A percentile compares a stretch with the other conserved stretches of the same genome.
Evolutionary conservation across 768 basidiomycete genomes (phyloP).

Genomic region (Coprinopsis marcescibilis): DNA sequence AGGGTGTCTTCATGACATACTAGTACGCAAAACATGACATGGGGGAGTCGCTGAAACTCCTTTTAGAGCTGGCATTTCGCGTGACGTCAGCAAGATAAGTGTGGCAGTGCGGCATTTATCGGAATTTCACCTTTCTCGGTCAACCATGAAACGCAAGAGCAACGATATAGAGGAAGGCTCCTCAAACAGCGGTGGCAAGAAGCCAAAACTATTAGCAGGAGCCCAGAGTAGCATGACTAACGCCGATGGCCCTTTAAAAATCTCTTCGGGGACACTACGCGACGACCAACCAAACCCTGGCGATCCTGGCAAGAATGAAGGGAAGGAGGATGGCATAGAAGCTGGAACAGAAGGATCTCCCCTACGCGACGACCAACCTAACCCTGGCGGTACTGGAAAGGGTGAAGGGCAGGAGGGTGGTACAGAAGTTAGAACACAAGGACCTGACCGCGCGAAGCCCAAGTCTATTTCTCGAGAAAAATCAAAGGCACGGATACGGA

Average conservation of each 20-base stretch:
- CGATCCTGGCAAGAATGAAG: neutral
- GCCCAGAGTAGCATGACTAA: neutral
- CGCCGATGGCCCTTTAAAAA: neutral
- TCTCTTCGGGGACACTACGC: neutral
- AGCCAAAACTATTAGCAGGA: neutral
- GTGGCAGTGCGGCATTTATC: too few species aligned
- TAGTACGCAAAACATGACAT: too few species aligned
- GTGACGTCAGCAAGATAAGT: too few species aligned
- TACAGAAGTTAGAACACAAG: too few species aligned
- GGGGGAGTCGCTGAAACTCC: too few species aligned
- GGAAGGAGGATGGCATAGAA: neutral
- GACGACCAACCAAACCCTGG: neutral
- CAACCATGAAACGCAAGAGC: constrained; percentile 10
- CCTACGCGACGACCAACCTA: too few species aligned
- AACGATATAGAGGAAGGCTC: neutral
- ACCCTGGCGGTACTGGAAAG: neutral
- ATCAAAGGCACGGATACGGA: constrained; percentile 38
- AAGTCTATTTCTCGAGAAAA: neutral
- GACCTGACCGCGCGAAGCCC: too few species aligned
- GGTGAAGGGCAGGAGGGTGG: too few species aligned
- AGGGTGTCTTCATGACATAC: too few species aligned
- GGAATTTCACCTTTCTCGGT: too few species aligned
- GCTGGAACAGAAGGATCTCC: too few species aligned
- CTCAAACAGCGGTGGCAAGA: neutral
- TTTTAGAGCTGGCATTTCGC: too few species aligned